phyloP scores from a whole-genome alignment of 345 rosid genomes.

The Nephelium lappaceum region DNA sequence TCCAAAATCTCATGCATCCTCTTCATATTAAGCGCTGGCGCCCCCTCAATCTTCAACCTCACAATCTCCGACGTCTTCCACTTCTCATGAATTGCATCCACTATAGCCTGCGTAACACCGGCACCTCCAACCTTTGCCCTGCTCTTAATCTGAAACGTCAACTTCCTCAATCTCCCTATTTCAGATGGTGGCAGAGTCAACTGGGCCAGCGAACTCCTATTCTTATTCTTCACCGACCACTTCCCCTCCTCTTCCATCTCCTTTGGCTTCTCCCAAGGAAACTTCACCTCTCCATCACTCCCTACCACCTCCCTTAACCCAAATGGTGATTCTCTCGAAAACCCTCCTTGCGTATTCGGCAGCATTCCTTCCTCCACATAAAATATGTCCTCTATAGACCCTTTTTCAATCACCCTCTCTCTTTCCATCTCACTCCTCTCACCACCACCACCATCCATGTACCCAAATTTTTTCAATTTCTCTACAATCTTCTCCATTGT shows the following conservation, averaged over 20 bases:
- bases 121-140: slow-evolving; percentile 60
- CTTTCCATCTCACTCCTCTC: slow-evolving; percentile 33
- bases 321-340: slow-evolving; percentile 50
- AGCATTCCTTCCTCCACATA: slow-evolving; percentile 66
- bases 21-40: slow-evolving; percentile 88
- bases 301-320: slow-evolving; percentile 41
- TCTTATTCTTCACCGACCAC: slow-evolving; percentile 56
- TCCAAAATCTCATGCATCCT: slow-evolving; percentile 88
- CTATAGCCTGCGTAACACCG: slow-evolving; percentile 77
- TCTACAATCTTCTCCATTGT: slow-evolving; percentile 88
- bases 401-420: slow-evolving; percentile 66
- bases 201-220: slow-evolving; percentile 71
- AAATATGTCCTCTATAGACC: slow-evolving; percentile 74
- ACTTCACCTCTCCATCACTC: slow-evolving; percentile 57
- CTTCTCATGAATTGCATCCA: slow-evolving; percentile 67
- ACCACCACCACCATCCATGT: slow-evolving; percentile 51
- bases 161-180: slow-evolving; percentile 73
- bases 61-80: slow-evolving; percentile 86
- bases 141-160: slow-evolving; percentile 65
- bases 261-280: slow-evolving; percentile 84
- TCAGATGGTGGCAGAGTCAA: slow-evolving; percentile 76
- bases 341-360: slow-evolving; percentile 69
- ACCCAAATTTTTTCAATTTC: slow-evolving; percentile 74
- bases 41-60: slow-evolving; percentile 81
- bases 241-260: slow-evolving; percentile 41